These are phyloP conservation scores for Corrigiola litoralis DNA, from an alignment of 179 eudicot genomes.

Conservation along the genomic window DNA sequence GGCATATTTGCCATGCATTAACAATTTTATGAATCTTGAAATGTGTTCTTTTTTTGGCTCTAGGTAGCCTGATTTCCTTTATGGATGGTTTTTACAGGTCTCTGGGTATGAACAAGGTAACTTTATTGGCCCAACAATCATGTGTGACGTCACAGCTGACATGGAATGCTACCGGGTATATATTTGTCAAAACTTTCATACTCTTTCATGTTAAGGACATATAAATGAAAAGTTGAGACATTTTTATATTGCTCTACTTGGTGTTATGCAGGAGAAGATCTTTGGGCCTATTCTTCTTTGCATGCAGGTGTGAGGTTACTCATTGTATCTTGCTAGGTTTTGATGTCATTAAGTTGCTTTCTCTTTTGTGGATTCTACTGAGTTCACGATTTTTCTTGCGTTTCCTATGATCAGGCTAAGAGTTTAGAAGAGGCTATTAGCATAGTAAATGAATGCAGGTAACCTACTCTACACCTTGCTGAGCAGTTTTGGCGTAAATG, in stretches of 20 bases:
- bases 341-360: slow-evolving; percentile 2
- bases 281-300: slow-evolving; percentile 89
- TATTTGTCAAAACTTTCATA: background rate
- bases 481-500: background rate
- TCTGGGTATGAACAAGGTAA: slow-evolving; percentile 82
- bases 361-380: background rate
- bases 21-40: background rate
- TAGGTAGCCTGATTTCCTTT: background rate
- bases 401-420: slow-evolving; percentile 41
- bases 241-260: background rate
- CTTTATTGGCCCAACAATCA: slow-evolving; percentile 87
- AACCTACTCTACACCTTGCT: background rate
- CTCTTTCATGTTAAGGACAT: background rate
- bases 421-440: slow-evolving; percentile 82
- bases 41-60: background rate
- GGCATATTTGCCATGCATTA: background rate
- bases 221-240: background rate
- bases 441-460: slow-evolving; percentile 76
- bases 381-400: background rate
- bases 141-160: slow-evolving; percentile 68
- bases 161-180: slow-evolving; percentile 88
- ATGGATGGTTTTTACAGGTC: slow-evolving; percentile 38
- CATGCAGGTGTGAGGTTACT: slow-evolving; percentile 75
- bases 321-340: background rate
- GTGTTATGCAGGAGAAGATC: slow-evolving; percentile 64